Percentiles rank a stretch among this genome's conserved stretches.
These are phyloP conservation scores for Herpetomonas samuelpessoai DNA, from an alignment of 208 protist species.

Conservation along the genomic window DNA sequence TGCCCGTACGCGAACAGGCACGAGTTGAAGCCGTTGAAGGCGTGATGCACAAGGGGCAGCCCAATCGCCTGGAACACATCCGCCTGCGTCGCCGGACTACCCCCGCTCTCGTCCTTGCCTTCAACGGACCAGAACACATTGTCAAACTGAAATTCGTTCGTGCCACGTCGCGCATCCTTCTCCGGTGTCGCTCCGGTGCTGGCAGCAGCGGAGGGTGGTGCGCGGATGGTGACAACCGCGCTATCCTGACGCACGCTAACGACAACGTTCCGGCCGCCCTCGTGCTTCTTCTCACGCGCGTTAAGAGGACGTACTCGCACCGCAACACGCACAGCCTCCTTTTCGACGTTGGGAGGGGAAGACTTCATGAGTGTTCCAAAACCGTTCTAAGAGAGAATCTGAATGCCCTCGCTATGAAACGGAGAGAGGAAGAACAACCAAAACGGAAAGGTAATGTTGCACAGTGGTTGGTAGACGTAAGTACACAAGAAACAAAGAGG, in stretches of 20 bases:
- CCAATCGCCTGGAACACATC: constrained; percentile 63
- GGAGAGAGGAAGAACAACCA: too few relatives aligned
- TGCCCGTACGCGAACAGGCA: constrained; percentile 69
- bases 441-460: too few relatives aligned
- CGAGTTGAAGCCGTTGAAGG: constrained; percentile 65
- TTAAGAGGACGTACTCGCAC: constrained; percentile 67
- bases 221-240: constrained; percentile 20
- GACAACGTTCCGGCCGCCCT: constrained; percentile 7
- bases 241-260: constrained; percentile 13
- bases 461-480: too few relatives aligned
- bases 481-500: too few relatives aligned
- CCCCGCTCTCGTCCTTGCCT: constrained; percentile 22
- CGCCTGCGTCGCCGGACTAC: constrained; percentile 33
- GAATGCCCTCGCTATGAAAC: too few relatives aligned
- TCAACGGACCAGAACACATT: constrained; percentile 62
- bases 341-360: constrained; percentile 9
- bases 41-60: constrained; percentile 40
- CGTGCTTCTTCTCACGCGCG: constrained; percentile 26
- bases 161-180: not conserved
- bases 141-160: constrained; percentile 60
- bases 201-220: not conserved
- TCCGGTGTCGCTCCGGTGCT: not conserved
- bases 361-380: too few relatives aligned
- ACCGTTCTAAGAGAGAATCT: too few relatives aligned
- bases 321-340: constrained; percentile 41